Percentiles rank a stretch among this genome's conserved stretches.
phyloP scores from a whole-genome alignment of 2,329 filamentous ascomycete genomes.

The Anthostomella pinea region DNA sequence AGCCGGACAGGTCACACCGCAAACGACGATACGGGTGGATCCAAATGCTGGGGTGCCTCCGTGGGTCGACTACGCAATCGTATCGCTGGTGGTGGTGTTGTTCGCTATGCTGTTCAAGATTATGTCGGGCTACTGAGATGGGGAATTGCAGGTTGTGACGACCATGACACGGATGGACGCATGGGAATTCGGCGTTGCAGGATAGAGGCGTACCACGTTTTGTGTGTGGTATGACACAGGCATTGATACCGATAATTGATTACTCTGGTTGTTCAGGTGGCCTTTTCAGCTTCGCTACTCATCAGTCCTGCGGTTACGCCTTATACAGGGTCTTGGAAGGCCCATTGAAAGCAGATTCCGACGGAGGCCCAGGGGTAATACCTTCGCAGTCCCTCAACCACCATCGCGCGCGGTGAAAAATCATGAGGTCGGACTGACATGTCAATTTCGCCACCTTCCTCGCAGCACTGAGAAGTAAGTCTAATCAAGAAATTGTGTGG shows the following conservation, averaged over 20 bases:
- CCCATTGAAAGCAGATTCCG: too few relatives aligned
- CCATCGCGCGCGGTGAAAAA: too few relatives aligned
- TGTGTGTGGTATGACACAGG: slow-evolving; percentile 1
- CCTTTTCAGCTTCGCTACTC: too few relatives aligned
- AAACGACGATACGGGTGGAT: slow-evolving; percentile 22
- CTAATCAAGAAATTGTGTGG: too few relatives aligned
- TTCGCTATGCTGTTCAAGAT: slow-evolving; percentile 66
- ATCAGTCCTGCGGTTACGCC: too few relatives aligned
- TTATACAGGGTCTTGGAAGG: too few relatives aligned
- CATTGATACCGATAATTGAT: slow-evolving; percentile 17
- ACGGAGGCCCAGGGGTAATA: too few relatives aligned
- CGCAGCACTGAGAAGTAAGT: too few relatives aligned
- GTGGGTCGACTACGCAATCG: slow-evolving; percentile 82
- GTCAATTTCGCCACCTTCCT: too few relatives aligned
- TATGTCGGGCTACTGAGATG: slow-evolving; percentile 33
- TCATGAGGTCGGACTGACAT: too few relatives aligned
- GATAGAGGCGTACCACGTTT: slow-evolving; percentile 8
- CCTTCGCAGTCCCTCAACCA: too few relatives aligned
- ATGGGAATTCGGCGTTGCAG: slow-evolving; percentile 13
- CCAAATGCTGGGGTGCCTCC: slow-evolving; percentile 55
- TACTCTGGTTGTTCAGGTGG: too few relatives aligned
- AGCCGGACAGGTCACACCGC: slow-evolving; percentile 21
- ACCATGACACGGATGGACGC: background rate
- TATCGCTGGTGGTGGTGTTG: slow-evolving; percentile 66
- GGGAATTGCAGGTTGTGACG: background rate